Percentiles rank a stretch among this genome's conserved stretches.
Evolutionary conservation across 2,329 filamentous ascomycete genomes (phyloP).

Genomic region (Pseudocercospora macadamiae): DNA sequence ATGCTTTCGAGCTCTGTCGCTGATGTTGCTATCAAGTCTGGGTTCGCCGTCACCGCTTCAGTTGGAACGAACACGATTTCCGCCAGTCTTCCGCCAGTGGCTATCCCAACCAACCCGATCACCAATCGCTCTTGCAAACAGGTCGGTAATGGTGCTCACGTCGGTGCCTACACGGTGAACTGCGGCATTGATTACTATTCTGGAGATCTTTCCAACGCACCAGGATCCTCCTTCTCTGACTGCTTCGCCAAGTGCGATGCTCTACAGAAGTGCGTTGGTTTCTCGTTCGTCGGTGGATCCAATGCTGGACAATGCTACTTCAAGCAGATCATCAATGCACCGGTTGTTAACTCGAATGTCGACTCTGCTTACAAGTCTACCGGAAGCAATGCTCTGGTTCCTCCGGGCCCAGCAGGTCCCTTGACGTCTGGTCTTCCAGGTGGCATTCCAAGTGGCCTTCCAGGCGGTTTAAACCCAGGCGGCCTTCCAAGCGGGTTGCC

Average conservation of each 20-base stretch:
- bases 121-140: slow-evolving; percentile 15
- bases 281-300: slow-evolving; percentile 19
- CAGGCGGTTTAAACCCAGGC: not conserved
- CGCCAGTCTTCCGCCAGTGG: not conserved
- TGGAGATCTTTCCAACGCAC: slow-evolving; percentile 14
- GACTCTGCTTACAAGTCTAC: slow-evolving; percentile 14
- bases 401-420: not conserved
- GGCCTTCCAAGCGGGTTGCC: not conserved
- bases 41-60: not conserved
- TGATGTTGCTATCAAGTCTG: slow-evolving; percentile 4
- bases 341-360: slow-evolving; percentile 9
- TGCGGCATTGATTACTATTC: slow-evolving; percentile 18
- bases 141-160: slow-evolving; percentile 15
- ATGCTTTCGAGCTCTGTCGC: not conserved
- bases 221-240: slow-evolving; percentile 8
- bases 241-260: slow-evolving; percentile 14
- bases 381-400: not conserved
- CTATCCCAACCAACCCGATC: not conserved
- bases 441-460: not conserved
- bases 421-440: not conserved
- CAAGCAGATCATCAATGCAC: slow-evolving; percentile 16
- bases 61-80: not conserved
- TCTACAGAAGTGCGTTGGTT: slow-evolving; percentile 20
- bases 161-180: slow-evolving; percentile 12
- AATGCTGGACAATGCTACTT: slow-evolving; percentile 22